Evolutionary conservation across 2,329 filamentous ascomycete species (phyloP).

Genomic region (Cladosporium sp.): DNA sequence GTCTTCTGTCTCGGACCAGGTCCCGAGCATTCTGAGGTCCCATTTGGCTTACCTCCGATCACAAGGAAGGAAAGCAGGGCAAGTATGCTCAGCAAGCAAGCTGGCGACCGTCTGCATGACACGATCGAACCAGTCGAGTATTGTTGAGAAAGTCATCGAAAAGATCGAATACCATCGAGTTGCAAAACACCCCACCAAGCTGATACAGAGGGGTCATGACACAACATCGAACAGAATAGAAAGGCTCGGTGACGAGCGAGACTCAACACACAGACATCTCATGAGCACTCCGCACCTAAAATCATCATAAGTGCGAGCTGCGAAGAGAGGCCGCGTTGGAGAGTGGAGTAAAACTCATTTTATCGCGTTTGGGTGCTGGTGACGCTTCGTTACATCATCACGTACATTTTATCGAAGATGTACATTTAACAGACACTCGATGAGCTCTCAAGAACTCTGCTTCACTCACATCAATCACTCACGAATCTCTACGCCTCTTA

Average conservation of each 20-base stretch:
- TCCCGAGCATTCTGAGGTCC: background rate
- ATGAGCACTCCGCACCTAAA: background rate
- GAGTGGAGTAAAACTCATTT: constrained; percentile 4
- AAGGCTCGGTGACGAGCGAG: background rate
- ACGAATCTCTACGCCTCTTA: constrained; percentile 1
- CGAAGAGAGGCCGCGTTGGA: constrained; percentile 14
- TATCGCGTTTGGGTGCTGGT: background rate
- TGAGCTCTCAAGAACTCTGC: background rate
- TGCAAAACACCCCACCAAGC: constrained; percentile 1
- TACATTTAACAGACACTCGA: constrained; percentile 15
- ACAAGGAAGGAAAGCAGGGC: background rate
- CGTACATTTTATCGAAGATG: background rate
- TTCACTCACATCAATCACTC: background rate
- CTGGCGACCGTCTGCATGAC: background rate
- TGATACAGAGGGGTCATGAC: constrained; percentile 14
- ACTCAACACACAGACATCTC: background rate
- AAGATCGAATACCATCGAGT: constrained; percentile 10
- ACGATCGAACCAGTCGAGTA: background rate
- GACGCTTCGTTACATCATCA: constrained; percentile 16
- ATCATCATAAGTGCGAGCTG: background rate
- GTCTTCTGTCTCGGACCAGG: background rate
- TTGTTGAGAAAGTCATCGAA: constrained; percentile 6
- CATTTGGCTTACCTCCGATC: background rate
- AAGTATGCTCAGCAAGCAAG: background rate
- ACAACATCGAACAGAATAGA: constrained; percentile 7